phyloP scores from a whole-genome alignment of 176 grass and related monocot genomes.

The Raddia guianensis region DNA sequence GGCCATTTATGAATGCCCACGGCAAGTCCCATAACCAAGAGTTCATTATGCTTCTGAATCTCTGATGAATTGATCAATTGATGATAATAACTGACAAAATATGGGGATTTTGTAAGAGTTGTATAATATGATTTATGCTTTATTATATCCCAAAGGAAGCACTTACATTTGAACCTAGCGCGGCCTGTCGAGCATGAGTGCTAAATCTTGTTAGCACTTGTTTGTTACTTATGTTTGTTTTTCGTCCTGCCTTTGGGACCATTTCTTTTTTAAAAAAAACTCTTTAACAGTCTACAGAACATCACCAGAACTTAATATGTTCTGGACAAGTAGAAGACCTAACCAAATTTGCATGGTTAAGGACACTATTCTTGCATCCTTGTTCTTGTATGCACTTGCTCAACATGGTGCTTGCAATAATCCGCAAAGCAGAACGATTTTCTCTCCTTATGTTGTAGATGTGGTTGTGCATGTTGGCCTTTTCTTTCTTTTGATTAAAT shows the following conservation, averaged over 20 bases:
- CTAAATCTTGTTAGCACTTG: not conserved
- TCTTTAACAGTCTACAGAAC: not conserved
- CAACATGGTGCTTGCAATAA: not conserved
- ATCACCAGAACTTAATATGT: not conserved
- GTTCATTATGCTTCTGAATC: not conserved
- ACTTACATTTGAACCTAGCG: too few relatives aligned
- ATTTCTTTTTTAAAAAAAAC: too few relatives aligned
- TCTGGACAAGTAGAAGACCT: not conserved
- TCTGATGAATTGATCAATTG: too few relatives aligned
- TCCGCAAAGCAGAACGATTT: not conserved
- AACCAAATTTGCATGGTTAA: not conserved
- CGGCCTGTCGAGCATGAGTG: not conserved
- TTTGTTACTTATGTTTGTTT: not conserved
- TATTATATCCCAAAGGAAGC: too few relatives aligned
- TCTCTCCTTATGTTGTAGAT: not conserved
- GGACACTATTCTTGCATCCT: not conserved
- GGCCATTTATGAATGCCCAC: not conserved
- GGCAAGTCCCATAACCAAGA: not conserved
- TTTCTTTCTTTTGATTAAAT: constrained; percentile 5
- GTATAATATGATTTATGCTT: not conserved
- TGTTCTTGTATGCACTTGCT: constrained; percentile 7
- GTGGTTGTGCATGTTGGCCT: not conserved
- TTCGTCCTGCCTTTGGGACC: not conserved
- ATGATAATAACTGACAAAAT: not conserved
- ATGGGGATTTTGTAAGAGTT: not conserved